Base-by-base conservation (phyloP, 2,329 filamentous ascomycete species). In the Westerdykella sp. region DNA sequence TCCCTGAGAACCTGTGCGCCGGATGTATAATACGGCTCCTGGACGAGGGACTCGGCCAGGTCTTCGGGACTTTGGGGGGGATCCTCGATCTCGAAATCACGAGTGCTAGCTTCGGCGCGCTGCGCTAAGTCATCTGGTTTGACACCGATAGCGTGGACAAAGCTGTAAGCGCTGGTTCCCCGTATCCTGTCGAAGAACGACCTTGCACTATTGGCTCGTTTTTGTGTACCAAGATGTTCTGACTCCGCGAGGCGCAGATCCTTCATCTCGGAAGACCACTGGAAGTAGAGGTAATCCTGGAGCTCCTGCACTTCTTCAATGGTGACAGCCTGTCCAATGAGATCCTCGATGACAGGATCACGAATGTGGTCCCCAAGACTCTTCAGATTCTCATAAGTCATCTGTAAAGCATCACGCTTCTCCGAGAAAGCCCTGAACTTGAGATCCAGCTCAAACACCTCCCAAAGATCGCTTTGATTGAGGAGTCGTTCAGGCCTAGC, bases 231-330 rank as follows among this genome's bases (percentile, higher is more conserved):
- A 47, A 84, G 84, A 9, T 75, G 69, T 42, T 80, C 80, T 2
- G 73, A 71, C 43, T 80, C 74, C 47, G 81, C 75, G 14, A 80
- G 72, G 12, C 83, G 79, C 38, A 94, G 69, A 50, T 97, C 90
- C 62, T 87, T 91, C 39, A 97, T 74, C 63, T 95, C 82, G 3
- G 81, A 74, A 4, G 86, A 81, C 57, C 97, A 97, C 59, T 90
- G 85, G 68, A 98, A 98, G 60, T 97, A 89, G 41, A 97, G 73
- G 57, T 97, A 97, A 60, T 98, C 93, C 62, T 97, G 91, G 16
- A 98, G 71, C 65, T 98, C 93, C 63, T 98, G 93, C 14, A 98
- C 76, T 63, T 98, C 93, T 63, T 98, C 93, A 75, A 96, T 90
- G 0, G 85, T 91, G 4, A 80, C 80, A 3, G 90, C 89, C 45